A percentile compares a stretch with the other conserved stretches of the same genome.
phyloP scores from a whole-genome alignment of 2,329 filamentous ascomycete genomes.

The Talaromyces amestolkiae region DNA sequence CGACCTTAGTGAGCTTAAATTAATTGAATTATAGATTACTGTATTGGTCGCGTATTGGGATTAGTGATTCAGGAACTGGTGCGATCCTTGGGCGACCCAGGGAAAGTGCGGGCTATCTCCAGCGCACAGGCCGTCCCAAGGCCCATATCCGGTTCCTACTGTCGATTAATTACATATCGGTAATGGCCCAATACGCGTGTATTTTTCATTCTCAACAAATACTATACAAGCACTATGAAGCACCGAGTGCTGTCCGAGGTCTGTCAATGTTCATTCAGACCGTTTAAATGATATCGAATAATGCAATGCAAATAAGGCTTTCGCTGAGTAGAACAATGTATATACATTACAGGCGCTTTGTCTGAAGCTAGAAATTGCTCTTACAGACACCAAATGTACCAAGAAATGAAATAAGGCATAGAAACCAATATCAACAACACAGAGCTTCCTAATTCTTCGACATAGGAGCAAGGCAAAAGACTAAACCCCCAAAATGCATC shows the following conservation, averaged over 20 bases:
- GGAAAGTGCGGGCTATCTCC: not conserved
- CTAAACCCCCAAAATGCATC: constrained; percentile 11
- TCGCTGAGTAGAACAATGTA: not conserved
- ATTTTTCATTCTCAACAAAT: not conserved
- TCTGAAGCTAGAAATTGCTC: not conserved
- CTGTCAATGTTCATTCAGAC: not conserved
- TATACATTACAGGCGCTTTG: not conserved
- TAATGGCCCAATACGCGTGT: not conserved
- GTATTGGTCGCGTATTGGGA: not conserved
- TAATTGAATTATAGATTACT: constrained; percentile 4
- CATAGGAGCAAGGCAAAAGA: not conserved
- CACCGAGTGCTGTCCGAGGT: not conserved
- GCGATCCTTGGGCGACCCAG: not conserved
- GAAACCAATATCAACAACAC: constrained; percentile 4
- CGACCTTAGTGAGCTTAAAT: constrained; percentile 1
- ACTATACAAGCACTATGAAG: not conserved
- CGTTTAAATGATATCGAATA: no score
- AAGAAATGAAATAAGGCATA: not conserved
- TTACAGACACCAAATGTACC: not conserved
- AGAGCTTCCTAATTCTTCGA: not conserved
- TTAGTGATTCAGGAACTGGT: constrained; percentile 4
- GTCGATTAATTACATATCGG: constrained; percentile 2
- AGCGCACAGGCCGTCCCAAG: not conserved
- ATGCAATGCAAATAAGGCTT: not conserved
- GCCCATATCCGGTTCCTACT: not conserved